Evolutionary conservation across 495 filamentous ascomycete species (phyloP).

Genomic region (Daldinia grandis): DNA sequence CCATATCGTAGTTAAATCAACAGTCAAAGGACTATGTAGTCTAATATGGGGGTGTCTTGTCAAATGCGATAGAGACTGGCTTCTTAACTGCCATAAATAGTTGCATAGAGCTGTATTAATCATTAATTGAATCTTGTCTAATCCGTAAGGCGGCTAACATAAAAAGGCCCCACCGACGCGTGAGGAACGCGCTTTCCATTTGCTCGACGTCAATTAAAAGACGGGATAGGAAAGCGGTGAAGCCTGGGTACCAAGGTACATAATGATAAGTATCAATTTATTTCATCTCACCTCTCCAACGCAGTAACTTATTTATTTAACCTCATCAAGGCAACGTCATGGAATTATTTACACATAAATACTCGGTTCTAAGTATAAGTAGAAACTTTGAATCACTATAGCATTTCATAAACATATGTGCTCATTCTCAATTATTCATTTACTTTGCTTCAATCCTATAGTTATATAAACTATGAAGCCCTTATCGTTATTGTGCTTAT

Average conservation of each 20-base stretch:
- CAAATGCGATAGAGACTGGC: not conserved
- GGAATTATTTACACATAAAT: no score
- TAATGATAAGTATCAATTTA: not conserved
- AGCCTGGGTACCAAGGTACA: constrained; percentile 2
- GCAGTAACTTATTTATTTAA: no score
- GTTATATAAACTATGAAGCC: not conserved
- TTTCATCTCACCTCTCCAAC: no score
- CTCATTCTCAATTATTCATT: no score
- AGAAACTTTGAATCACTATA: no score
- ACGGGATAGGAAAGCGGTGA: constrained; percentile 27
- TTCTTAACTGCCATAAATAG: constrained; percentile 1
- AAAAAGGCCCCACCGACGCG: constrained; percentile 25
- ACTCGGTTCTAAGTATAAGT: no score
- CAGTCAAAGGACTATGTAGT: not conserved
- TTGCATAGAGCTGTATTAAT: constrained; percentile 1
- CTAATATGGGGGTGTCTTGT: not conserved
- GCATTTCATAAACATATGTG: no score
- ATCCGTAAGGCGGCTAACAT: not conserved
- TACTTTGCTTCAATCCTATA: not conserved
- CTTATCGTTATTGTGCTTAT: not conserved
- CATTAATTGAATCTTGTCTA: constrained; percentile 5
- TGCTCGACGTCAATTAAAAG: constrained; percentile 33
- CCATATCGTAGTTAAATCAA: constrained; percentile 56
- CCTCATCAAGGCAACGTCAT: no score
- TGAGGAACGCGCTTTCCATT: constrained; percentile 31